Base-by-base conservation (phyloP, 306 rosid species). In the Potentilla sterilis region DNA sequence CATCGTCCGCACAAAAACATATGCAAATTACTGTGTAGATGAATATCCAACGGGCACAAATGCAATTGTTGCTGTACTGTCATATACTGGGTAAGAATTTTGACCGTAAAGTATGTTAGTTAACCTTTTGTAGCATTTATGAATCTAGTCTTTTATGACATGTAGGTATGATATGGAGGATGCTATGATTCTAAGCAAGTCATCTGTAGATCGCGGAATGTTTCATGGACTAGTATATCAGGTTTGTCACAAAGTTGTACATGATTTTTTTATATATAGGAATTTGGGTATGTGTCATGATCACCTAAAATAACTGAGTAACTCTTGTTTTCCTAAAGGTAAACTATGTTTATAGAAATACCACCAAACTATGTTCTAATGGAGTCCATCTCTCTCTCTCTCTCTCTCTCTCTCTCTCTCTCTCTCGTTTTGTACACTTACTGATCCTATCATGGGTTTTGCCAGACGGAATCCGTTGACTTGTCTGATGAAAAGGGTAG, bases 121-220 rank as follows among this genome's bases (percentile, higher is more conserved):
- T 61, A 4, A 10, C 61, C 35, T 43, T 80, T 22, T 0, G 54
- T 80, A 19, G 9, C 28, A 49, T 74, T 81, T 61, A 52, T 67
- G 24, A 77, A 22, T 77, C 61, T 51, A 10, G 24, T 72, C 32
- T 64, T 74, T 67, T 79, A 51, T 79, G 81, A 79, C 71, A 75
- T 67, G 38, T 82, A 95, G 97, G 49, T 92, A 95, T 62, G 98
- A 95, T 83, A 95, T 95, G 98, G 98, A 95, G 86, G 98, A 95
- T 81, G 98, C 98, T 63, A 95, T 95, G 98, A 95, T 95, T 84
- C 83, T 95, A 63, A 92, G 90, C 48, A 95, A 95, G 92, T 95
- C 98, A 62, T 89, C 97, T 42, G 98, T 90, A 43, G 98, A 95
- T 61, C 97, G 98, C 21, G 98, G 98, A 81, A 89, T 95, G 98